Conservation (phyloP, 2,329 filamentous ascomycete genomes). For the Cadophora sp. region DNA sequence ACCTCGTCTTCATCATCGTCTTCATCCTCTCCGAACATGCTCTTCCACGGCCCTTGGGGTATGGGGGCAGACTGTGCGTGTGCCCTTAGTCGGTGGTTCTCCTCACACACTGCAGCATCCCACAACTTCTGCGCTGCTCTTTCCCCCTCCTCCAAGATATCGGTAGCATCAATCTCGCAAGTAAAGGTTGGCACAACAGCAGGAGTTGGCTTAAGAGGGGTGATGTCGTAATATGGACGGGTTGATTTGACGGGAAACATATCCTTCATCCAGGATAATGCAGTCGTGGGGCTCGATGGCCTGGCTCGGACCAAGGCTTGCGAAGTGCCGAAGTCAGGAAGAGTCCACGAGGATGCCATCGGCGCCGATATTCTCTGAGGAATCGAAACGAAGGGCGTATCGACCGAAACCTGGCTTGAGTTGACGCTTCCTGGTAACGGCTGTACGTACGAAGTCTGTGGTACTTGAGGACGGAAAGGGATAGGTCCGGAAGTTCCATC, state of each 20-base stretch:
- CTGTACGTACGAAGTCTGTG: neutral
- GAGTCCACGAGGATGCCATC: constrained; percentile 5
- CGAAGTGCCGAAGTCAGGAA: constrained; percentile 17
- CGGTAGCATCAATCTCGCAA: constrained; percentile 18
- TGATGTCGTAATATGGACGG: constrained; percentile 26
- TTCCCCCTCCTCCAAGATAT: constrained; percentile 29
- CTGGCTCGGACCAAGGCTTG: constrained; percentile 57
- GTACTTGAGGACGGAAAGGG: neutral
- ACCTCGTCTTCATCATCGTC: neutral
- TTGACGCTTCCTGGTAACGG: neutral
- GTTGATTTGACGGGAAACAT: constrained; percentile 19
- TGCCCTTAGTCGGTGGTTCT: constrained; percentile 7
- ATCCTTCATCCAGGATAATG: constrained; percentile 60
- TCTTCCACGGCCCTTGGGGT: constrained; percentile 22
- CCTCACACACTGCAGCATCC: constrained; percentile 18
- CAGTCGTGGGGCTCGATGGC: constrained; percentile 84
- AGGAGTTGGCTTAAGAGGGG: constrained; percentile 21
- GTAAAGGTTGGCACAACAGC: constrained; percentile 27
- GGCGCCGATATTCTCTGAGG: constrained; percentile 4
- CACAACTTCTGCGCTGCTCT: constrained; percentile 21
- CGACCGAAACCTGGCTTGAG: constrained; percentile 20
- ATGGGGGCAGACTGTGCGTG: constrained; percentile 29
- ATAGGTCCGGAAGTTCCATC: neutral
- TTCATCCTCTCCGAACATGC: constrained; percentile 12
- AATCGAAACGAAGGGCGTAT: neutral